phyloP scores from a whole-genome alignment of 1,139 yeast species.

The Candida sojae region DNA sequence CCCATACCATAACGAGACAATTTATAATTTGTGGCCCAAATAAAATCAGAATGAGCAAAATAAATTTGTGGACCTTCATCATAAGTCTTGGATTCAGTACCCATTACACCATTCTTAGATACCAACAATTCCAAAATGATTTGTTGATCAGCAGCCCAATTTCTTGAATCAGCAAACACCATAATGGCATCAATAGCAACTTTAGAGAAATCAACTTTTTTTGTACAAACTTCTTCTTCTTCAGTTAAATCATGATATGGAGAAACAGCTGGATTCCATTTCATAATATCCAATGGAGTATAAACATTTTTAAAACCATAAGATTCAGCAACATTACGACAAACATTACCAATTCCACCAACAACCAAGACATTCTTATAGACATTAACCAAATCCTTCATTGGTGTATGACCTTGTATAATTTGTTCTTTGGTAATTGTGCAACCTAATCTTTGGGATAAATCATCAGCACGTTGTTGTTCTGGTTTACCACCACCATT shows the following conservation, averaged over 20 bases:
- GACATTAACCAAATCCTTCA: conserved; percentile 70
- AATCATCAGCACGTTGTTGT: conserved; percentile 65
- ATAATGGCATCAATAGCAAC: conserved; percentile 66
- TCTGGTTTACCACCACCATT: conserved; percentile 91
- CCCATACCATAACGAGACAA: conserved; percentile 88
- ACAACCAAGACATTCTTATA: conserved; percentile 76
- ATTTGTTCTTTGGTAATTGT: conserved; percentile 73
- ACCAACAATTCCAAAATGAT: conserved; percentile 75
- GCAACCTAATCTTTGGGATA: conserved; percentile 59
- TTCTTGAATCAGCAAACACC: conserved; percentile 81
- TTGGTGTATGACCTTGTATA: conserved; percentile 88
- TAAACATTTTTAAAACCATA: conserved; percentile 77
- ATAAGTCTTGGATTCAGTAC: conserved; percentile 66
- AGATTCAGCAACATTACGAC: conserved; percentile 74
- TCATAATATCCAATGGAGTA: conserved; percentile 77
- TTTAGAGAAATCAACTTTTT: conserved; percentile 66
- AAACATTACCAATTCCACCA: conserved; percentile 84
- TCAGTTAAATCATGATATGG: conserved; percentile 78
- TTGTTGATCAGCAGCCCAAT: conserved; percentile 91
- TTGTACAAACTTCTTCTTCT: conserved; percentile 60
- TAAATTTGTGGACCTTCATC: conserved; percentile 81
- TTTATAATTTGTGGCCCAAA: conserved; percentile 85
- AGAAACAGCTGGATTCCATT: conserved; percentile 83
- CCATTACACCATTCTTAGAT: conserved; percentile 80
- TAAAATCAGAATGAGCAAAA: conserved; percentile 86